These are phyloP conservation scores for Arthrinium puccinioides DNA, from an alignment of 2,329 filamentous ascomycete genomes.

Conservation along the genomic window DNA sequence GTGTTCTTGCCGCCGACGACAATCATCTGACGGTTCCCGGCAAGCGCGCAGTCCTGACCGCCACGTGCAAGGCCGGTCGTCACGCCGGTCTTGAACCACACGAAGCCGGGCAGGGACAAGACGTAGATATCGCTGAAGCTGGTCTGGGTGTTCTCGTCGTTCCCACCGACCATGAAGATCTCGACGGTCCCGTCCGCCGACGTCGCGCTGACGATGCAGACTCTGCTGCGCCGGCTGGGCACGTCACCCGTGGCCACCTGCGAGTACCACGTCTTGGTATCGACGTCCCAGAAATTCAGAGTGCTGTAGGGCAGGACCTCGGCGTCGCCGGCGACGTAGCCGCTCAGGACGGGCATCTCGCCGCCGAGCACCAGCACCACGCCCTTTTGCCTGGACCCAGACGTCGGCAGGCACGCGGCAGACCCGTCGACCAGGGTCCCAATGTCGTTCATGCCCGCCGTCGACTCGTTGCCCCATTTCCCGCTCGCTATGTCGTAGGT, in stretches of 20 bases:
- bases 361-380: conserved; percentile 3
- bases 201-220: conserved; percentile 2
- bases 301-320: not conserved
- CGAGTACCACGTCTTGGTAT: conserved; percentile 3
- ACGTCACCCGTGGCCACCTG: conserved; percentile 6
- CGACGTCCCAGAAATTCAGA: conserved; percentile 5
- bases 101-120: conserved; percentile 6
- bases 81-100: conserved; percentile 5
- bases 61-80: not conserved
- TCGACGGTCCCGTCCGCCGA: conserved; percentile 1
- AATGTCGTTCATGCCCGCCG: conserved; percentile 1
- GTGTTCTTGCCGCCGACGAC: conserved; percentile 3
- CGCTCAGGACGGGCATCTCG: not conserved
- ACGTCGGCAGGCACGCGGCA: conserved; percentile 3
- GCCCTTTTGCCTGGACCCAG: not conserved
- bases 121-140: conserved; percentile 5
- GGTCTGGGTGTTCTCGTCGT: not conserved
- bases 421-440: conserved; percentile 1
- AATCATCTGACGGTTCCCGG: conserved; percentile 3
- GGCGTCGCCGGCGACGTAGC: not conserved
- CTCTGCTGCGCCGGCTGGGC: conserved; percentile 3
- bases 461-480: conserved; percentile 6
- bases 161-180: conserved; percentile 5
- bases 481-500: conserved; percentile 4
- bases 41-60: conserved; percentile 1